Evolutionary conservation across 2,329 filamentous ascomycete genomes (phyloP).

Genomic region (Thermochaetoides dissita): DNA sequence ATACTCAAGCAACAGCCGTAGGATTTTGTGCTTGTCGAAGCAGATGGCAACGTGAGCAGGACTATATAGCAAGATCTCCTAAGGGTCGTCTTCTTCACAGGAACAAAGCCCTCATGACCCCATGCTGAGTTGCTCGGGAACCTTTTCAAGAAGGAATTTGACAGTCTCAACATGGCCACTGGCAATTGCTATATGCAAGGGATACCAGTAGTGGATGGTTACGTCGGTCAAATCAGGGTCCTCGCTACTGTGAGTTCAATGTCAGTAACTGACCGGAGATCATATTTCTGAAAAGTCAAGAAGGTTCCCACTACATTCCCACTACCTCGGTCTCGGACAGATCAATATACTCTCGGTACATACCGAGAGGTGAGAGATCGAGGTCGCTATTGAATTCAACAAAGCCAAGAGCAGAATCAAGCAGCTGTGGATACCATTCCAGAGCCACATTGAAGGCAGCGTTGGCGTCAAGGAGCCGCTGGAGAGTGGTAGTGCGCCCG

Average conservation of each 20-base stretch:
- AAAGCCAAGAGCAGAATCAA: too few species aligned
- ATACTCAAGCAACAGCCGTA: slow-evolving; percentile 1
- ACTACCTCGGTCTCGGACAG: too few species aligned
- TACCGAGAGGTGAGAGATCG: too few species aligned
- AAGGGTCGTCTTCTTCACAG: neutral
- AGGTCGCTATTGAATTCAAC: too few species aligned
- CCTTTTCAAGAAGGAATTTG: neutral
- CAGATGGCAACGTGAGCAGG: slow-evolving; percentile 5
- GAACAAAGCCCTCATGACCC: neutral
- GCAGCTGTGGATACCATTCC: neutral
- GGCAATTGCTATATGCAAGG: slow-evolving; percentile 3
- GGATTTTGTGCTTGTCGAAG: neutral
- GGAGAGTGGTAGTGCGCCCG: slow-evolving; percentile 1
- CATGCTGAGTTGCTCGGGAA: neutral
- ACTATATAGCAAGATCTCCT: neutral
- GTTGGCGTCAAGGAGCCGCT: neutral
- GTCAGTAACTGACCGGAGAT: too few species aligned
- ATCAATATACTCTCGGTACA: too few species aligned
- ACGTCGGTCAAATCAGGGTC: too few species aligned
- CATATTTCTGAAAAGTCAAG: too few species aligned
- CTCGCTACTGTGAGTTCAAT: too few species aligned
- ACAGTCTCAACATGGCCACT: slow-evolving; percentile 1
- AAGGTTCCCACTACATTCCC: too few species aligned
- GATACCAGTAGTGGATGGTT: neutral
- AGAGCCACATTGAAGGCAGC: neutral